Base-by-base conservation (phyloP, 2,329 filamentous ascomycete genomes). In the Magnaporthales sp. region DNA sequence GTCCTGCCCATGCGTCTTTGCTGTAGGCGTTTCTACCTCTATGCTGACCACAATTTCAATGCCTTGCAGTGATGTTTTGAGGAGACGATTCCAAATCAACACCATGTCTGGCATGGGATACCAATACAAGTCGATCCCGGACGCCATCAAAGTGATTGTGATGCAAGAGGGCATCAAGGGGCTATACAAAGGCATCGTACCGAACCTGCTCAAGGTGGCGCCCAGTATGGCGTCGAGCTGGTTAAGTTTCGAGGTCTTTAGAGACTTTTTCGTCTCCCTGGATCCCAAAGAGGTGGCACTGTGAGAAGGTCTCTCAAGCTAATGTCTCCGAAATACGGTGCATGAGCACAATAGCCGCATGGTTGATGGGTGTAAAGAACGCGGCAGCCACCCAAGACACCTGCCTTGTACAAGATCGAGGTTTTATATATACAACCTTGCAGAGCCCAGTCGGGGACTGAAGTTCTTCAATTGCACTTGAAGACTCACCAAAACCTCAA, bases 81-180 rank as follows among this genome's bases (percentile, higher is more conserved):
- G 95, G 32, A 89, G 95, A 68, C 87, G 95, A 64, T 99, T 99
- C 77, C 95, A 99, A 76, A 95, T 99, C 80, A 99, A 99, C 79
- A 97, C 95, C 66, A 99, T 99, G 95, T 92, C 91, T 63, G 95
- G 95, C 65, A 94, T 99, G 89, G 95, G 95, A 64, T 98, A 97
- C 79, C 88, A 94, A 76, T 99, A 99, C 81, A 93, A 91, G 73
- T 90, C 89, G 7, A 89, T 99, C 60, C 83, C 87, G 69, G 92
- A 97, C 75, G 95, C 95, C 3, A 81, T 99, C 69, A 86, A 82
- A 65, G 87, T 91, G 64, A 99, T 99, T 72, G 77, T 97, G 66
- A 79, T 85, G 62, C 88, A 96, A 72, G 95, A 99, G 79, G 95
- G 95, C 31, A 54, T 94, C 66, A 84, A 84, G 68, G 95, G 95